phyloP scores from a whole-genome alignment of 495 filamentous ascomycete species.

The Letharia columbiana region DNA sequence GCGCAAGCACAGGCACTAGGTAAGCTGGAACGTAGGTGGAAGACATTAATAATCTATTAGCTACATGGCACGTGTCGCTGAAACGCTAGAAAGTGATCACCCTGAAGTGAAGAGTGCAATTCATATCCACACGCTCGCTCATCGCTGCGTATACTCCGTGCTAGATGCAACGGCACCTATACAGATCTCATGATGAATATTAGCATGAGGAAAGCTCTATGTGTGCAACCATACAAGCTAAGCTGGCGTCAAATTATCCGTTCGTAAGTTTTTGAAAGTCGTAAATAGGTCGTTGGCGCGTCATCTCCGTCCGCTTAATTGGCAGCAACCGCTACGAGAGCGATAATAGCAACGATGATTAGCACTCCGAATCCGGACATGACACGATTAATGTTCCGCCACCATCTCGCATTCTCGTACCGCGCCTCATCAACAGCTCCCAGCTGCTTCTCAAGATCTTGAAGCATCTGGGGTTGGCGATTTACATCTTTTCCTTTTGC shows the following conservation, averaged over 20 bases:
- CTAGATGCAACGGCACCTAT: not conserved
- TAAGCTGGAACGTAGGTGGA: not conserved
- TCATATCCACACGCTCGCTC: conserved; percentile 17
- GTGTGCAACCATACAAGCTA: not conserved
- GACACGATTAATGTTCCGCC: conserved; percentile 80
- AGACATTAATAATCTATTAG: not conserved
- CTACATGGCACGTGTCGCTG: not conserved
- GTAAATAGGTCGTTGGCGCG: conserved; percentile 12
- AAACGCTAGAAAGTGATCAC: not conserved
- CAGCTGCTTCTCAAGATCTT: conserved; percentile 39
- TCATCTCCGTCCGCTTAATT: conserved; percentile 2
- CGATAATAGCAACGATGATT: conserved; percentile 58
- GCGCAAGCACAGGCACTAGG: not conserved
- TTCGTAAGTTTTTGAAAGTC: conserved; percentile 11
- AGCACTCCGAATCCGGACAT: conserved; percentile 74
- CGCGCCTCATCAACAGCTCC: conserved; percentile 48
- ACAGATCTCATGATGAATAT: not conserved
- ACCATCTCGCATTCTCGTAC: conserved; percentile 82
- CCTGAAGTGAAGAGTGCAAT: not conserved
- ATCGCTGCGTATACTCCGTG: conserved; percentile 9
- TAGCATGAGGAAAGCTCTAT: not conserved
- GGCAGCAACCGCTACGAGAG: conserved; percentile 18
- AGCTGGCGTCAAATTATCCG: not conserved
- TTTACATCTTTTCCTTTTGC: conserved; percentile 27
- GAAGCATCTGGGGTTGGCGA: conserved; percentile 30